Conservation (phyloP, 1,284 basidiomycete genomes). For the Ustilago cynodontis region DNA sequence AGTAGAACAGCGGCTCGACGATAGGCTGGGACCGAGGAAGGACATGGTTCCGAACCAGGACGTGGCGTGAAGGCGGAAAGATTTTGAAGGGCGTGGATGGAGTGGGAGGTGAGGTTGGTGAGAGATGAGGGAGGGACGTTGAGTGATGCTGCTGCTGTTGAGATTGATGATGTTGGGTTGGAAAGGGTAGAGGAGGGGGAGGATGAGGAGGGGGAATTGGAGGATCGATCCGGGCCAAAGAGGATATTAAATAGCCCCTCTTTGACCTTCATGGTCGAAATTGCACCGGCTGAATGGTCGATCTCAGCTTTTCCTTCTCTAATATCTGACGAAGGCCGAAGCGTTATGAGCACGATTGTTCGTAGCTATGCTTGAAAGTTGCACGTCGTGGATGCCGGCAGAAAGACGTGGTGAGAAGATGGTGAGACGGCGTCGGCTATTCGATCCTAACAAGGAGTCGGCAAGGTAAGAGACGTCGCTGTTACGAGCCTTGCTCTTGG, state of each 20-base stretch:
- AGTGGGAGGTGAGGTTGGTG: constrained; percentile 27
- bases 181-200: constrained; percentile 8
- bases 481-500: no score
- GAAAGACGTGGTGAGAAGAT: neutral
- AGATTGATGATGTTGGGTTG: neutral
- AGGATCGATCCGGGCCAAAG: constrained; percentile 33
- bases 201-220: neutral
- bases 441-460: no score
- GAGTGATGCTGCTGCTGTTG: constrained; percentile 10
- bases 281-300: neutral
- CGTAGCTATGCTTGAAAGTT: no score
- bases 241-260: constrained; percentile 37
- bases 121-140: constrained; percentile 20
- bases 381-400: neutral
- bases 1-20: constrained; percentile 65
- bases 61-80: constrained; percentile 35
- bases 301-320: neutral
- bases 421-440: neutral
- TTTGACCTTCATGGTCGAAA: constrained; percentile 32
- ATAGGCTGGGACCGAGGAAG: constrained; percentile 56
- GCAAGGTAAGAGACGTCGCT: neutral
- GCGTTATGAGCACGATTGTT: no score
- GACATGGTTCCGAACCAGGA: constrained; percentile 55
- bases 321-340: no score
- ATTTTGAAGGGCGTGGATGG: constrained; percentile 47